phyloP scores from a whole-genome alignment of 148 eudicot genomes.

The Camellia granthamiana region DNA sequence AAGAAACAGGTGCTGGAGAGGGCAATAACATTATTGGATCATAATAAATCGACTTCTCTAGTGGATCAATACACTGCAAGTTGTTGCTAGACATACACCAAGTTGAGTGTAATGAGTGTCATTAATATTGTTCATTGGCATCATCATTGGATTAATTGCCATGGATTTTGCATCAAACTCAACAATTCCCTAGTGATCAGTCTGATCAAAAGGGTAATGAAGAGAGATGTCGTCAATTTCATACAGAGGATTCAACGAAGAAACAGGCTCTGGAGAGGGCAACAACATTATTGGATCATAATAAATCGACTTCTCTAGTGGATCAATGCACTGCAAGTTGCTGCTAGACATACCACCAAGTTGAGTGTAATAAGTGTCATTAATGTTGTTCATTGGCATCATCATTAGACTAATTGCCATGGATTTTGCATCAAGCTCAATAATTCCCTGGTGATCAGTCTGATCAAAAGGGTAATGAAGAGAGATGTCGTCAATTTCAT shows the following conservation, averaged over 20 bases:
- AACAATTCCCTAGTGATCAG: no score
- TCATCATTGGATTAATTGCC: not conserved
- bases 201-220: not conserved
- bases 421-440: no score
- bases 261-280: not conserved
- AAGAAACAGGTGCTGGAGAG: not conserved
- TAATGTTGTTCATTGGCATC: not conserved
- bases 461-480: not conserved
- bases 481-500: no score
- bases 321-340: not conserved
- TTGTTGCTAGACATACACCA: not conserved
- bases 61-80: not conserved
- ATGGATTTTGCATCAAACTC: no score
- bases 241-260: not conserved
- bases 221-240: no score
- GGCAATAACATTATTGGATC: not conserved
- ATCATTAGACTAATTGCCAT: not conserved
- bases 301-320: not conserved
- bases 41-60: not conserved
- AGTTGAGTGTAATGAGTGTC: not conserved
- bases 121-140: not conserved
- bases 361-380: not conserved
- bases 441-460: no score
- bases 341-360: not conserved
- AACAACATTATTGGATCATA: not conserved